A percentile compares a stretch with the other conserved stretches of the same genome.
These are phyloP conservation scores for Lonicera japonica DNA, from an alignment of 129 eudicot species.

Conservation along the genomic window DNA sequence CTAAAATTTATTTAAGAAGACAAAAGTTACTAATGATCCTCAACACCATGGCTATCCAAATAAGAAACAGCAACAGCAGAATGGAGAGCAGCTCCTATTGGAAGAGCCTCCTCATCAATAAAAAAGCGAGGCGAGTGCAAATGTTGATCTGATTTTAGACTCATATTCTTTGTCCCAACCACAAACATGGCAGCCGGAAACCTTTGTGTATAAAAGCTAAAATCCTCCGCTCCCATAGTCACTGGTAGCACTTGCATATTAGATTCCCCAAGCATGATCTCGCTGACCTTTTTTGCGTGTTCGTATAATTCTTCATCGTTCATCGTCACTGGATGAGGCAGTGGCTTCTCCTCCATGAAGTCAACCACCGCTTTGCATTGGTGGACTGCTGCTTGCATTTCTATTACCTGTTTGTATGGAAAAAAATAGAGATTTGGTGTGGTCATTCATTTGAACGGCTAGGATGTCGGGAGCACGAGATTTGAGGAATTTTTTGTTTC, in stretches of 20 bases:
- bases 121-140: constrained; percentile 48
- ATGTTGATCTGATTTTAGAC: neutral
- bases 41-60: constrained; percentile 21
- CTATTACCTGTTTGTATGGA: constrained; percentile 32
- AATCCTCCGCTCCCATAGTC: constrained; percentile 56
- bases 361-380: constrained; percentile 40
- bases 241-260: constrained; percentile 23
- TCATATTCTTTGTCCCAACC: constrained; percentile 37
- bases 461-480: no score
- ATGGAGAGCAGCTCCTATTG: constrained; percentile 64
- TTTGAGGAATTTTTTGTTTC: neutral
- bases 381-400: constrained; percentile 51
- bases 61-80: constrained; percentile 57
- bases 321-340: constrained; percentile 46
- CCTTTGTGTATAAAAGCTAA: constrained; percentile 51
- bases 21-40: no score
- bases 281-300: constrained; percentile 45
- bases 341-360: constrained; percentile 39
- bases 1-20: no score
- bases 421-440: neutral
- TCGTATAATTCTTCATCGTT: constrained; percentile 37
- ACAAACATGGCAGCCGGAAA: constrained; percentile 42
- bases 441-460: neutral
- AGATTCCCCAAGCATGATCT: constrained; percentile 41
- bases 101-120: constrained; percentile 48